Evolutionary conservation across 2,329 filamentous ascomycete genomes (phyloP), one percentile per base, ranked within the genome.

Genomic region (Cladobotryum protrusum): DNA sequence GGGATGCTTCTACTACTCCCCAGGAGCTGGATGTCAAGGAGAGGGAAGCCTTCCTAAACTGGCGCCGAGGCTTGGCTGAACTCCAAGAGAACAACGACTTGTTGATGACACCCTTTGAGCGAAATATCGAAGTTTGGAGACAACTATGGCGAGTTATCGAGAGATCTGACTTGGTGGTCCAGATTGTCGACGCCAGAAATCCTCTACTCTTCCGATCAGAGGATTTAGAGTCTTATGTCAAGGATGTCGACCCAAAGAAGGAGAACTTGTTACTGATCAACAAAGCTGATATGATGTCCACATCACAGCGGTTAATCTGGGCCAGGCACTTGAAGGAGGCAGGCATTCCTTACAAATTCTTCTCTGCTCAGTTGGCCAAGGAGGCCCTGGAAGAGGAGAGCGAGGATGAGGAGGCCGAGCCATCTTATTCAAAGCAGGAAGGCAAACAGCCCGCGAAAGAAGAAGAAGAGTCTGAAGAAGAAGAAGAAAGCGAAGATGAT

Each of bases 211-310:
- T 97, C 72, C 82, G 95, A 51, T 96, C 87, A 5, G 92, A 95
- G 59, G 93, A 99, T 73, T 71, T 99, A 54, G 93, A 97, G 64
- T 78, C 75, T 57, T 99, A 99, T 59, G 93, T 99, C 61, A 95
- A 96, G 71, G 89, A 95, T 59, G 86, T 97, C 20, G 87, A 95
- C 61, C 71, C 83, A 2, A 85, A 82, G 65, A 97, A 99, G 75
- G 81, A 90, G 65, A 99, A 97, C 66, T 64, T 99, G 63, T 68
- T 99, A 49, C 75, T 99, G 49, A 92, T 99, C 63, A 99, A 99
- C 77, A 99, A 99, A 76, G 91, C 93, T 42, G 93, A 99, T 71
- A 96, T 99, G 93, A 91, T 99, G 88, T 95, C 91, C 1, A 68
- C 83, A 43, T 82, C 82, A 61, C 95, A 99, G 72, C 78, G 93